Evolutionary conservation across 176 grass and related monocot genomes (phyloP), one percentile per base, ranked within the genome.

Genomic region (Oryza glumipatula): DNA sequence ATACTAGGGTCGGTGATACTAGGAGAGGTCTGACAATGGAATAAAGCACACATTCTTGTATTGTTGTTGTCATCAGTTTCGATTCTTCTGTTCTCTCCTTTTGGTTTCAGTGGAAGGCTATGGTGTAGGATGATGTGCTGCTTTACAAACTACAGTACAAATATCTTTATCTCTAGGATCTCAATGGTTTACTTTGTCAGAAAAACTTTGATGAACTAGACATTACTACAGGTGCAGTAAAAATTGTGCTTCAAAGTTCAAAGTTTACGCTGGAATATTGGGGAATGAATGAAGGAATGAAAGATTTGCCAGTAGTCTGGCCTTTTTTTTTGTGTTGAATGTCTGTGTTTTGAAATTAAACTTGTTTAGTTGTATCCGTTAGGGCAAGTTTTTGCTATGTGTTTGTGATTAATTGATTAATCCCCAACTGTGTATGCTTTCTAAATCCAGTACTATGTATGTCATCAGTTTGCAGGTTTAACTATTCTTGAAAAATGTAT

Each of bases 61-160:
- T 17, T 52, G 13, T 49, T 84, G 39, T 84, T 70, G 75, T 80
- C 61, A 43, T 78, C 15, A 11, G 46, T 17, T 86, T 46, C 6
- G 56, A 38, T 86, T 86, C 83, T 19, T 86, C 26, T 49, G 67
- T 78, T 90, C 2, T 77, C 47, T 73, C 46, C 75, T 49, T 78
- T 73, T 82, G 36, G 36, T 82, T 86, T 90, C 68, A 67, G 14
- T 67, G 61, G 73, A 90, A 82, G 46, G 11, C 26, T 86, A 66
- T 26, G 15, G 46, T 78, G 69, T 32, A 73, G 19, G 24, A 67
- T 67, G 19, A 10, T 74, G 36, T 68, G 58, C 63, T 86, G 45
- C n/a, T 22, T 46, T 58, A 17, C 24, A 33, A 32, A 75, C 15
- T 44, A 16, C 32, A 26, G 14, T 16, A 28, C 32, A 67, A 9